These are phyloP conservation scores for Termitomyces sp. DNA, from an alignment of 768 basidiomycete species.

Conservation along the genomic window DNA sequence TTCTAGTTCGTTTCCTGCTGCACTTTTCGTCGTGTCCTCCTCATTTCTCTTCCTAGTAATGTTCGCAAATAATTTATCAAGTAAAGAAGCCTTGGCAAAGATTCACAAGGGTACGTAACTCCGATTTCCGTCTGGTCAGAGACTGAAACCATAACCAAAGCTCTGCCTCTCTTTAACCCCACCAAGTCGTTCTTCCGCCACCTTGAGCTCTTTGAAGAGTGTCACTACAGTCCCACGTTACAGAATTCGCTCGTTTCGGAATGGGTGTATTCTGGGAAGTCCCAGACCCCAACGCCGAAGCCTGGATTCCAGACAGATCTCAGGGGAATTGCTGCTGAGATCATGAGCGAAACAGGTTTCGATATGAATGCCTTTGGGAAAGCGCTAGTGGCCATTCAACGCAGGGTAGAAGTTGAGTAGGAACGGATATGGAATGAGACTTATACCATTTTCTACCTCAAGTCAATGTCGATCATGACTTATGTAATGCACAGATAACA, in stretches of 20 bases:
- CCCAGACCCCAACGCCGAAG: background rate
- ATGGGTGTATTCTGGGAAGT: constrained; percentile 24
- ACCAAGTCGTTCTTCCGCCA: constrained; percentile 41
- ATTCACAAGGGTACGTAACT: constrained; percentile 37
- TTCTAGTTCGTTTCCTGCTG: constrained; percentile 20
- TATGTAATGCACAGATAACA: background rate
- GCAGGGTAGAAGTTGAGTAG: background rate
- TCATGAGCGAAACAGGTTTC: constrained; percentile 15
- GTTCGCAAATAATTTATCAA: constrained; percentile 30
- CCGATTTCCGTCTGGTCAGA: background rate
- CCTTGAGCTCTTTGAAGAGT: constrained; percentile 42
- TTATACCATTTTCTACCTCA: background rate
- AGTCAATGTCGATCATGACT: background rate
- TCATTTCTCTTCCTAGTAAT: constrained; percentile 34
- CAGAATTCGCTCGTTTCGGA: constrained; percentile 34
- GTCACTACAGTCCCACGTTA: constrained; percentile 31
- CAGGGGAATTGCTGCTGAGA: constrained; percentile 6
- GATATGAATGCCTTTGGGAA: constrained; percentile 13
- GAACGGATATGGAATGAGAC: background rate
- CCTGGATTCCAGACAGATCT: background rate
- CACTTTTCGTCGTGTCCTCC: background rate
- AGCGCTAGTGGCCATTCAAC: constrained; percentile 10
- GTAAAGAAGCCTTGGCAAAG: constrained; percentile 32
- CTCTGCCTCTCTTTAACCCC: constrained; percentile 50
- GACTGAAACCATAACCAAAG: constrained; percentile 18